Conservation (phyloP, 345 rosid species). For the Citrus mangshanensis region DNA sequence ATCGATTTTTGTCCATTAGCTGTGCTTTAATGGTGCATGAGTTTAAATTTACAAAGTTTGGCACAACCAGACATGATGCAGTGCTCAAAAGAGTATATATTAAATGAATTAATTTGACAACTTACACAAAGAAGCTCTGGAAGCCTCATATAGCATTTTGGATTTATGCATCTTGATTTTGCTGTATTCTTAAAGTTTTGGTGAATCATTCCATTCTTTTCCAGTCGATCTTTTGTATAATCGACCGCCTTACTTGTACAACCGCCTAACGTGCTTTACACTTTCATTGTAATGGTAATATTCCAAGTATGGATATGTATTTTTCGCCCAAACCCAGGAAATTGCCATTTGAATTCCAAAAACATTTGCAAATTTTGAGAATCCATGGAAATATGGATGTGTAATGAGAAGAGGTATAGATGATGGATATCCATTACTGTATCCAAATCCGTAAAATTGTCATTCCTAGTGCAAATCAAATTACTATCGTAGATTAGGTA, state of each 20-base stretch:
- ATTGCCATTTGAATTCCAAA: no score
- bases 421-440: background rate
- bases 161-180: background rate
- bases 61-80: background rate
- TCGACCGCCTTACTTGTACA: no score
- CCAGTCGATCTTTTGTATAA: no score
- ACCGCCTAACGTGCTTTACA: no score
- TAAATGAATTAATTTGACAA: background rate
- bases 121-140: background rate
- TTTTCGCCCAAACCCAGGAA: no score
- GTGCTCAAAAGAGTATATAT: background rate
- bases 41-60: background rate
- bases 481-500: background rate
- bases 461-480: background rate
- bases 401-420: background rate
- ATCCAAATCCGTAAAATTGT: background rate
- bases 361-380: no score
- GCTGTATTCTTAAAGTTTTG: background rate
- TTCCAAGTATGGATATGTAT: no score
- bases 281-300: no score
- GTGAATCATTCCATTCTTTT: no score
- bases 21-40: background rate
- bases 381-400: no score
- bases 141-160: background rate
- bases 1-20: background rate